Evolutionary conservation across 768 basidiomycete species (phyloP).

Genomic region (Leccinum imitatum): DNA sequence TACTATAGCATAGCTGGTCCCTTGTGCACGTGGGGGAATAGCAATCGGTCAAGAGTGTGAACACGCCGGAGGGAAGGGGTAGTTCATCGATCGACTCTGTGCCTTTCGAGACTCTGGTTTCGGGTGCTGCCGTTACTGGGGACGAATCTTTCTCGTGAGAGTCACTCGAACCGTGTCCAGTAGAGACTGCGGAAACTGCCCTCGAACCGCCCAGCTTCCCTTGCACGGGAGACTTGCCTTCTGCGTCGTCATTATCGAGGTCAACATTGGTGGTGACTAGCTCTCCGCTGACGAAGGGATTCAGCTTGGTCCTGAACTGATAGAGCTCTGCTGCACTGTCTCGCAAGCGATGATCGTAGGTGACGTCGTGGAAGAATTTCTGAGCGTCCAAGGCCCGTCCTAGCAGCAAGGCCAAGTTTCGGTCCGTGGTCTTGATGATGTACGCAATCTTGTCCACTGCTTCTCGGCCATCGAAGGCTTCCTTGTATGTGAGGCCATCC

Average conservation of each 20-base stretch:
- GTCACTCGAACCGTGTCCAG: slow-evolving; percentile 35
- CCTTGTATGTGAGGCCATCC: slow-evolving; percentile 94
- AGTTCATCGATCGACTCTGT: slow-evolving; percentile 56
- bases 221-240: slow-evolving; percentile 30
- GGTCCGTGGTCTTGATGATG: slow-evolving; percentile 97
- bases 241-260: slow-evolving; percentile 37
- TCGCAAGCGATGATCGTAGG: slow-evolving; percentile 93
- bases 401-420: slow-evolving; percentile 92
- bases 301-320: slow-evolving; percentile 85
- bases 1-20: slow-evolving; percentile 95
- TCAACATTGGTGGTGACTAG: slow-evolving; percentile 38
- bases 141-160: slow-evolving; percentile 37
- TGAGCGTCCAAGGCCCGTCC: slow-evolving; percentile 95
- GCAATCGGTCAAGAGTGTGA: slow-evolving; percentile 94
- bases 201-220: slow-evolving; percentile 17
- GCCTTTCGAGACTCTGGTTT: slow-evolving; percentile 35
- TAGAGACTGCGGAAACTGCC: slow-evolving; percentile 27
- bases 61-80: slow-evolving; percentile 87
- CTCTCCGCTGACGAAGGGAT: slow-evolving; percentile 83
- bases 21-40: slow-evolving; percentile 97
- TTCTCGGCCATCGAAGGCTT: slow-evolving; percentile 94
- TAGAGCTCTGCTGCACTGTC: slow-evolving; percentile 90
- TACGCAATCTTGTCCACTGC: slow-evolving; percentile 97
- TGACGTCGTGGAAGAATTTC: slow-evolving; percentile 99
- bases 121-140: slow-evolving; percentile 23